Evolutionary conservation across 176 grass and related monocot genomes (phyloP).

Genomic region (Sorghum bicolor): DNA sequence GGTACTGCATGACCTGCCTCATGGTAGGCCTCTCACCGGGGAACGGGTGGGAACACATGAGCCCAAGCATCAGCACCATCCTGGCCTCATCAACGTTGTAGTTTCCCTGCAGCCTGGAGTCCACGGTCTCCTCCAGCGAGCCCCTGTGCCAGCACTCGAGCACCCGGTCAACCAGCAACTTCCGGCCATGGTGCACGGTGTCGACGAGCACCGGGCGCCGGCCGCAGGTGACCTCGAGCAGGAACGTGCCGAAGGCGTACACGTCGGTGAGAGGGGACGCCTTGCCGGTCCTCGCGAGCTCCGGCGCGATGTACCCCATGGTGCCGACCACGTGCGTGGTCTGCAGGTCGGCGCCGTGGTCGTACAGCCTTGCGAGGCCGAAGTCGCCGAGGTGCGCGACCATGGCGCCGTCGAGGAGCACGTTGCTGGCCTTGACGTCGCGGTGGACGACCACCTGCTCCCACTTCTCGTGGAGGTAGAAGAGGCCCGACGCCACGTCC

Average conservation of each 20-base stretch:
- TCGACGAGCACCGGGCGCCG: neutral
- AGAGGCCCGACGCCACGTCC: conserved; percentile 38
- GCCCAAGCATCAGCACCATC: neutral
- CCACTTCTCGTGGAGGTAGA: conserved; percentile 59
- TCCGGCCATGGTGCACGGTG: neutral
- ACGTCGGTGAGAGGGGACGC: conserved; percentile 15
- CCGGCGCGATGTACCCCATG: conserved; percentile 23
- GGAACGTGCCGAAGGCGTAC: conserved; percentile 10
- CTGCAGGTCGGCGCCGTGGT: conserved; percentile 22
- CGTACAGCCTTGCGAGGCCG: conserved; percentile 19
- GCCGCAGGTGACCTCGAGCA: conserved; percentile 27
- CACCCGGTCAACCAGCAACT: conserved; percentile 1
- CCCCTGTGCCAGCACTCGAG: conserved; percentile 3
- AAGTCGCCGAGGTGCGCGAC: conserved; percentile 5
- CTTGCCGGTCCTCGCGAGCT: neutral
- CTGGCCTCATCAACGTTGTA: neutral
- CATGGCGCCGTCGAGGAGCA: conserved; percentile 49
- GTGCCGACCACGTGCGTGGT: conserved; percentile 32
- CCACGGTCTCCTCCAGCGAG: neutral
- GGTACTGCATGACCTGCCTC: neutral
- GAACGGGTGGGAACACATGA: conserved; percentile 1
- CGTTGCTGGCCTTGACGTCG: conserved; percentile 57
- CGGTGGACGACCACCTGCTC: conserved; percentile 50
- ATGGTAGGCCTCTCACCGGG: neutral
- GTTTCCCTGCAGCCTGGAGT: neutral